Evolutionary conservation across 805 yeast genomes (phyloP), one percentile per base, ranked within the genome.

Genomic region (Metschnikowia sp.): DNA sequence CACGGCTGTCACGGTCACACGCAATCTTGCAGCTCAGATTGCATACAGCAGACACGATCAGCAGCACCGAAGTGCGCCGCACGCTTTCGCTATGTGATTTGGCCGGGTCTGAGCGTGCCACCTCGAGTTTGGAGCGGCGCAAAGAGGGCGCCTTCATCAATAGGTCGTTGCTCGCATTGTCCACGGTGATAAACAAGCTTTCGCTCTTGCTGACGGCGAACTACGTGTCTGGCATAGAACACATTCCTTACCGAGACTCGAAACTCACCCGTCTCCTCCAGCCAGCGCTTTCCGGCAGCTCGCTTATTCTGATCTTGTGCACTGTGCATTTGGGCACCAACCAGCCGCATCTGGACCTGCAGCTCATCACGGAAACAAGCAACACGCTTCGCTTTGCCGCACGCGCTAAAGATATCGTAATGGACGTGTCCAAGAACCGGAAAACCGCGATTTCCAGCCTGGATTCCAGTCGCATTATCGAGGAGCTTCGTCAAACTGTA

Each of bases 121-220:
- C 87, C 0, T 68, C 80, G 10, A 83, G 84, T 57, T 66, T 73
- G 1, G 97, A 88, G 60, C 77, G 98, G 57, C 73, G 97, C 46
- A 88, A 90, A 64, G 99, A 92, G 69, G 99, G 98, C 19, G 80
- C 97, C 0, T 94, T 76, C 61, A 92, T 92, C 62, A 92, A 92
- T 70, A 90, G 90, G 63, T 91, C 97, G 0, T 75, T 92, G 36
- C 72, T 92, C 44, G 95, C 98, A 0, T 75, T 92, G 42, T 90
- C 97, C 6, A 88, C 96, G 1, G 97, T 92, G n/a, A 90, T 92
- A 48, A 82, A 95, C 26, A 84, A 88, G 56, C 72, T 92, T 34
- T 79, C 88, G 22, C 74, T 60, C 18, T 43, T 55, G 15, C 55
- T 60, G 12, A 53, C 70, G 1, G 55, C 67, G 9, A 35, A 45